A percentile compares a stretch with the other conserved stretches of the same genome.
phyloP scores from a whole-genome alignment of 148 eudicot genomes.

The Dianthus caryophyllus region DNA sequence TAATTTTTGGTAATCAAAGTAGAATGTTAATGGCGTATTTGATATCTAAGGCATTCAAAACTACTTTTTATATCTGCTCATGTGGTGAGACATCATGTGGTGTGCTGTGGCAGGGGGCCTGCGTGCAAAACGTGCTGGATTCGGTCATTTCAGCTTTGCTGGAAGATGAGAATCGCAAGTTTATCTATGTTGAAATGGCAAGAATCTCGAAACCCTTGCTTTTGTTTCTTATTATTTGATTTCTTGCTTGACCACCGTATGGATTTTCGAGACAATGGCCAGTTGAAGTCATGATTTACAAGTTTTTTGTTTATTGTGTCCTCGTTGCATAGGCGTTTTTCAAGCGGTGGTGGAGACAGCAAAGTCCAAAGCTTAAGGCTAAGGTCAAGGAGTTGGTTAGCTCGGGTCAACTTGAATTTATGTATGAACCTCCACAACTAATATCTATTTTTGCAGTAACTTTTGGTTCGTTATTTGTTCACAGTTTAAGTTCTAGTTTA shows the following conservation, averaged over 20 bases:
- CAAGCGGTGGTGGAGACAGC: slow-evolving; percentile 81
- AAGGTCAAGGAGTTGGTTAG: slow-evolving; percentile 68
- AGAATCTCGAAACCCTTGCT: slow-evolving; percentile 11
- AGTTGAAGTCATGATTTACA: not conserved
- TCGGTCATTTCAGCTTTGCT: slow-evolving; percentile 55
- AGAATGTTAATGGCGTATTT: not conserved
- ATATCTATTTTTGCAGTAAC: not conserved
- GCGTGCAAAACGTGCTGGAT: slow-evolving; percentile 75
- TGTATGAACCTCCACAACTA: slow-evolving; percentile 37
- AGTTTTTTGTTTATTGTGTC: not conserved
- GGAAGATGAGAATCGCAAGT: slow-evolving; percentile 56
- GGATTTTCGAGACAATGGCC: slow-evolving; percentile 1
- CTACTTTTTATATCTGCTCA: not conserved
- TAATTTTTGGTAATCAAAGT: not conserved
- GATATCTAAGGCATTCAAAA: not conserved
- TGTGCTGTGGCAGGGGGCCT: slow-evolving; percentile 51
- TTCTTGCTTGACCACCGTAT: not conserved
- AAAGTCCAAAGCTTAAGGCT: slow-evolving; percentile 43
- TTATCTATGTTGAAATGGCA: slow-evolving; percentile 67
- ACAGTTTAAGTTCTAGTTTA: not conserved
- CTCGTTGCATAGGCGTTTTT: slow-evolving; percentile 53
- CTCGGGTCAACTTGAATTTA: slow-evolving; percentile 70
- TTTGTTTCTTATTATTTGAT: not conserved
- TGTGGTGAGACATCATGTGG: not conserved
- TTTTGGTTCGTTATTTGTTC: not conserved